These are phyloP conservation scores for Alectoria sarmentosa DNA, from an alignment of 495 filamentous ascomycete species.

Conservation along the genomic window DNA sequence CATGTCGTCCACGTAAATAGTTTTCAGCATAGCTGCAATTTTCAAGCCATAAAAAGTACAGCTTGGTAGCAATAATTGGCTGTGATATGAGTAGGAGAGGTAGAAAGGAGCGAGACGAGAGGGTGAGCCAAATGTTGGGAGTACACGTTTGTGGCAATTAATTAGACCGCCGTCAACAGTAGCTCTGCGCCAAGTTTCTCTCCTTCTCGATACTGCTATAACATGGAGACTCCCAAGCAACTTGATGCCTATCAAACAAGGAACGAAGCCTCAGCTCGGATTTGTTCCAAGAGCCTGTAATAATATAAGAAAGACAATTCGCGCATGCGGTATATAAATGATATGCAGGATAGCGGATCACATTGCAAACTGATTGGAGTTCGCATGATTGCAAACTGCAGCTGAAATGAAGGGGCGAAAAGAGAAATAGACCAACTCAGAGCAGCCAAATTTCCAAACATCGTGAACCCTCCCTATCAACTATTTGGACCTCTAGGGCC, in stretches of 20 bases:
- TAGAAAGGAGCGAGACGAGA: background rate
- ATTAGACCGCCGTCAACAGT: background rate
- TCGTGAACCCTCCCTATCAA: background rate
- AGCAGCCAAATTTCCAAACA: slow-evolving; percentile 22
- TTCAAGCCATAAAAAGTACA: background rate
- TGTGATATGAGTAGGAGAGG: background rate
- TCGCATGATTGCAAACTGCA: background rate
- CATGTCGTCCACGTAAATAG: background rate
- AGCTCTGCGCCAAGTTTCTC: background rate
- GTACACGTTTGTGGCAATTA: background rate
- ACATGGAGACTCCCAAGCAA: background rate
- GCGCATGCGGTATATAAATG: background rate
- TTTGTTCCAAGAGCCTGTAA: background rate
- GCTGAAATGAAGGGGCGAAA: background rate
- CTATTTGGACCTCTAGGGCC: background rate
- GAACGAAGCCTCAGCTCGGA: background rate
- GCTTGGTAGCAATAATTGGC: background rate
- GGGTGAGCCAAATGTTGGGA: background rate
- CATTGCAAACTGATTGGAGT: background rate
- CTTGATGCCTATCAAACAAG: background rate
- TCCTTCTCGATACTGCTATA: background rate
- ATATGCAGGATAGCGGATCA: background rate
- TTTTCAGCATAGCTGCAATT: background rate
- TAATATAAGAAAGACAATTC: background rate
- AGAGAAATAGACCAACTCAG: slow-evolving; percentile 11